phyloP scores from a whole-genome alignment of 331 rosid genomes.

The Quercus lobata region DNA sequence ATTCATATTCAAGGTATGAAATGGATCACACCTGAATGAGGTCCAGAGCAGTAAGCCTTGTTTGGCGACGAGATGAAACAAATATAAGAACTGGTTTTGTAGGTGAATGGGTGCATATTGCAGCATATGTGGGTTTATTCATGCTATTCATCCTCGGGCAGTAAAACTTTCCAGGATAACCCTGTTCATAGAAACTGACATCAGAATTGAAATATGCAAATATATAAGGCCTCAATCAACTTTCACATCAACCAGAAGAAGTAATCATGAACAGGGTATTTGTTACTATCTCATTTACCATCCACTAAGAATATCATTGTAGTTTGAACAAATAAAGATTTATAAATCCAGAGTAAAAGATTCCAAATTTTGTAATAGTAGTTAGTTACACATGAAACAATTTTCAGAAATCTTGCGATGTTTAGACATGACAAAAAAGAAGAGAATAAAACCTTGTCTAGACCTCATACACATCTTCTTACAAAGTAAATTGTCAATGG shows the following conservation, averaged over 20 bases:
- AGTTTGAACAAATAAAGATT: not conserved
- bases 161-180: constrained; percentile 97
- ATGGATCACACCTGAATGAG: constrained; percentile 72
- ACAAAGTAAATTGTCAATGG: not conserved
- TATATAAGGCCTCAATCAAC: not conserved
- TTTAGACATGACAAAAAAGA: not conserved
- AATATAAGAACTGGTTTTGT: constrained; percentile 96
- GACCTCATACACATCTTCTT: not conserved
- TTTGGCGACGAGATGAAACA: constrained; percentile 96
- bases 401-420: not conserved
- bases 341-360: not conserved
- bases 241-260: not conserved
- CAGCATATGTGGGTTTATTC: constrained; percentile 98
- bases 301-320: not conserved
- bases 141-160: constrained; percentile 98
- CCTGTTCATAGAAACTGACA: constrained; percentile 37
- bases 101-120: constrained; percentile 97
- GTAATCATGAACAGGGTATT: not conserved
- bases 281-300: not conserved
- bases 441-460: not conserved
- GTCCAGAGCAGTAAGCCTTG: constrained; percentile 97
- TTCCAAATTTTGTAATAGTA: not conserved
- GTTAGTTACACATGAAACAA: not conserved
- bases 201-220: not conserved
- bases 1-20: constrained; percentile 17